phyloP scores from a whole-genome alignment of 163 green algal species.

The Scenedesmus sp. region DNA sequence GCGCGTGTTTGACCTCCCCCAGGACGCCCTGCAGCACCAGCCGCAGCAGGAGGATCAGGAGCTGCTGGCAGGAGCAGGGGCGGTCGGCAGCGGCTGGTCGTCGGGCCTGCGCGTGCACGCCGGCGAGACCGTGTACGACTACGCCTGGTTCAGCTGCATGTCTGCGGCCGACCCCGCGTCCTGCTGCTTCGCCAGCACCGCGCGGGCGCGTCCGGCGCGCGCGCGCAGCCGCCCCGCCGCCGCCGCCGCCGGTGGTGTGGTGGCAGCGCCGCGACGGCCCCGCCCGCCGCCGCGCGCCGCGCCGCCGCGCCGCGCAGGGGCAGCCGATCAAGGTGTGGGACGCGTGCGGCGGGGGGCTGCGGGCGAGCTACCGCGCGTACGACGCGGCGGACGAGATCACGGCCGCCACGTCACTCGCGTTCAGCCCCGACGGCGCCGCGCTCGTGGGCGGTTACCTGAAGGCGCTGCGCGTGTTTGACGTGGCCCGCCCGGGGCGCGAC shows the following conservation, averaged over 20 bases:
- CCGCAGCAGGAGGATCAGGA: neutral
- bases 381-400: constrained; percentile 88
- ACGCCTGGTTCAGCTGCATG: constrained; percentile 83
- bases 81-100: neutral
- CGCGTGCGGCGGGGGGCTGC: constrained; percentile 68
- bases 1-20: constrained; percentile 77
- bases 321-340: constrained; percentile 79
- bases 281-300: too few relatives aligned
- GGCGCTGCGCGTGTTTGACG: constrained; percentile 65
- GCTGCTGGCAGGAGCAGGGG: constrained; percentile 9
- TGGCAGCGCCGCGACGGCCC: too few relatives aligned
- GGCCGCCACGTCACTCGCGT: constrained; percentile 80
- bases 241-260: neutral
- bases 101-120: constrained; percentile 63
- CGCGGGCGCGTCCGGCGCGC: constrained; percentile 47
- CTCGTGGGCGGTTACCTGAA: constrained; percentile 73
- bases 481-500: constrained; percentile 73
- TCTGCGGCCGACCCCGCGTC: constrained; percentile 65
- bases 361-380: constrained; percentile 84
- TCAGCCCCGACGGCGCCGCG: constrained; percentile 67
- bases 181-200: constrained; percentile 84
- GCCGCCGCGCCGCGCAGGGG: constrained; percentile 42
- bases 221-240: neutral
- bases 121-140: constrained; percentile 86
- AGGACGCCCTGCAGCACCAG: constrained; percentile 51